Percentiles rank a stretch among this genome's conserved stretches.
phyloP scores from a whole-genome alignment of 176 grass and related monocot species.

The Phoenix roebelenii region DNA sequence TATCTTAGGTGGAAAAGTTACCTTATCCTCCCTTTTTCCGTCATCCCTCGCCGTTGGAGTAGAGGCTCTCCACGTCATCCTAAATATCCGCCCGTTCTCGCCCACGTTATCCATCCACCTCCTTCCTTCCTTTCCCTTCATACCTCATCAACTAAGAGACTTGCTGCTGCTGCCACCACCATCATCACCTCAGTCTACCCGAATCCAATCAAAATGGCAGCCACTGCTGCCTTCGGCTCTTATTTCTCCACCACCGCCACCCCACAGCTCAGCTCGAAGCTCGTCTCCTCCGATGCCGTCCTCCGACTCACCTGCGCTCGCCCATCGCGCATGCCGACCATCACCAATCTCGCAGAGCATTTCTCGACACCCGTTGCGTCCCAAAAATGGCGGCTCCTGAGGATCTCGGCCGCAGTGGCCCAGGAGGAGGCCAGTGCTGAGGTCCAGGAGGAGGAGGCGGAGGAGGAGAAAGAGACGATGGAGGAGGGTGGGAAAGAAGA shows the following conservation, averaged over 20 bases:
- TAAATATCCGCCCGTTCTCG: constrained; percentile 2
- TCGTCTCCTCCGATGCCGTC: not conserved
- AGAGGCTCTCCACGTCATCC: constrained; percentile 2
- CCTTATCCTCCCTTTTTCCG: not conserved
- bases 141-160: constrained; percentile 1
- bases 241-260: constrained; percentile 16
- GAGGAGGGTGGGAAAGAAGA: constrained; percentile 36
- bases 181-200: not conserved
- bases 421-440: constrained; percentile 36
- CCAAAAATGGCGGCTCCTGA: not conserved
- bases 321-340: not conserved
- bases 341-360: not conserved
- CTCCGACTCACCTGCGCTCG: constrained; percentile 1
- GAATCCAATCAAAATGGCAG: constrained; percentile 32
- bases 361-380: not conserved
- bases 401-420: not conserved
- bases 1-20: not conserved
- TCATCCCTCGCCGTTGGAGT: not conserved
- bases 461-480: constrained; percentile 24
- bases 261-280: not conserved
- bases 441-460: constrained; percentile 43
- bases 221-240: not conserved
- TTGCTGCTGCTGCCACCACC: not conserved
- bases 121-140: not conserved
- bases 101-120: constrained; percentile 18